Conservation (phyloP, 257 asterid species). For the Capsicum rhomboideum region DNA sequence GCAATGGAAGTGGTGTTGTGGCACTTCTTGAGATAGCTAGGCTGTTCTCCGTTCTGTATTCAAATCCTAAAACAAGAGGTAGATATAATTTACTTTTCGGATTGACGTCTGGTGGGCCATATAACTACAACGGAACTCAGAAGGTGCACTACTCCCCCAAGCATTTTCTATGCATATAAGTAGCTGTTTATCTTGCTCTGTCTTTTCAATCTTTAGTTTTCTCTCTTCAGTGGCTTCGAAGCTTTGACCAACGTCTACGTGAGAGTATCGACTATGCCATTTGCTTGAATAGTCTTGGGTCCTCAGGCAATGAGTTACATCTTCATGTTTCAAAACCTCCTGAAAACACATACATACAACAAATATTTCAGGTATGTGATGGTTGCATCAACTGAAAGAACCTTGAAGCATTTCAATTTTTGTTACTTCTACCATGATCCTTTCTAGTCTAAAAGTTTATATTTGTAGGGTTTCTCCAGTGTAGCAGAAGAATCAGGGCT, state of each 20-base stretch:
- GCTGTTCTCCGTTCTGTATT: constrained; percentile 76
- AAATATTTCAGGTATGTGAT: constrained; percentile 69
- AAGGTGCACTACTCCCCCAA: constrained; percentile 39
- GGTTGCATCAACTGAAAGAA: constrained; percentile 1
- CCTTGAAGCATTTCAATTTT: neutral
- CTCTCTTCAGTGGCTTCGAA: constrained; percentile 72
- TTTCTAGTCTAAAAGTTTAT: constrained; percentile 15
- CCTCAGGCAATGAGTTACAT: constrained; percentile 47
- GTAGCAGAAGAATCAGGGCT: constrained; percentile 80
- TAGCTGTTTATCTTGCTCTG: neutral
- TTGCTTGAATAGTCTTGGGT: constrained; percentile 93
- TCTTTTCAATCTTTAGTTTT: constrained; percentile 18
- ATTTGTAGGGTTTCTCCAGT: constrained; percentile 70
- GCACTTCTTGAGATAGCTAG: constrained; percentile 93
- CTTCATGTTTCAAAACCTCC: constrained; percentile 95
- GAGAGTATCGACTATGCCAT: constrained; percentile 90
- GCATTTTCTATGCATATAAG: neutral
- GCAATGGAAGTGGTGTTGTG: constrained; percentile 91
- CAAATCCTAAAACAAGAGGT: constrained; percentile 88
- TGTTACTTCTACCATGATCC: neutral
- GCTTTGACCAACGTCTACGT: constrained; percentile 82
- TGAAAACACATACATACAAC: constrained; percentile 68
- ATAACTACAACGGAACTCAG: constrained; percentile 80
- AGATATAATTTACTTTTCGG: constrained; percentile 79
- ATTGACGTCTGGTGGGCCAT: constrained; percentile 95